phyloP scores from a whole-genome alignment of 2,329 filamentous ascomycete species.

The Teratosphaeria gauchensis region DNA sequence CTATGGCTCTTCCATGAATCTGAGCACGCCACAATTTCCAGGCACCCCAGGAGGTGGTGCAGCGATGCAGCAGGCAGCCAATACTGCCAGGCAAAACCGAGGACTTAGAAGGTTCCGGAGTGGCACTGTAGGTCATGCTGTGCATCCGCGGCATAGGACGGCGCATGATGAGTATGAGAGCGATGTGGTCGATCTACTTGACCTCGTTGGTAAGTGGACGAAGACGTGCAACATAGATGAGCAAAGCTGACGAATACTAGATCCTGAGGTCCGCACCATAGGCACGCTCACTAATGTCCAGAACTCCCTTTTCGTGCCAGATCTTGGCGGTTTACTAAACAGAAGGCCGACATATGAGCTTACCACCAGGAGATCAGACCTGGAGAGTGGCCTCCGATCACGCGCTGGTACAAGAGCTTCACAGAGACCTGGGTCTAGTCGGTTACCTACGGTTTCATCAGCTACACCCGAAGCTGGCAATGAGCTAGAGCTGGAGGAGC shows the following conservation, averaged over 20 bases:
- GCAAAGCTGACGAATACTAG: constrained; percentile 36
- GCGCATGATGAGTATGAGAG: constrained; percentile 44
- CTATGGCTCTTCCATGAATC: constrained; percentile 11
- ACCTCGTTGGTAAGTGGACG: constrained; percentile 51
- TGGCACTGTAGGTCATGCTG: neutral
- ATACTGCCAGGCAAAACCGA: constrained; percentile 17
- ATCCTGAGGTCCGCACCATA: constrained; percentile 73
- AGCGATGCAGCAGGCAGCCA: constrained; percentile 19
- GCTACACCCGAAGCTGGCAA: constrained; percentile 5
- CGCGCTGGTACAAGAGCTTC: constrained; percentile 3
- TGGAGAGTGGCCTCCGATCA: constrained; percentile 2
- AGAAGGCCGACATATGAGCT: constrained; percentile 70
- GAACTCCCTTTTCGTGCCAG: constrained; percentile 78
- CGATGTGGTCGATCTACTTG: constrained; percentile 56
- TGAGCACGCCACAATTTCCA: constrained; percentile 8
- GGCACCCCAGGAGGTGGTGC: constrained; percentile 9
- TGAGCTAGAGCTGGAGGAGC: constrained; percentile 13
- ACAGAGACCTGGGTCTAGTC: neutral
- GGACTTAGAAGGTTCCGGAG: constrained; percentile 12
- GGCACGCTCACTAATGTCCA: constrained; percentile 82
- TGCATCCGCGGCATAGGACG: neutral
- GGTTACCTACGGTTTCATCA: constrained; percentile 3
- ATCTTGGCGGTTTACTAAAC: constrained; percentile 67
- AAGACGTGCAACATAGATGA: neutral
- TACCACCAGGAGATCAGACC: constrained; percentile 27